These are phyloP conservation scores for Xylaria sp. DNA, from an alignment of 2,329 filamentous ascomycete genomes.

Conservation along the genomic window DNA sequence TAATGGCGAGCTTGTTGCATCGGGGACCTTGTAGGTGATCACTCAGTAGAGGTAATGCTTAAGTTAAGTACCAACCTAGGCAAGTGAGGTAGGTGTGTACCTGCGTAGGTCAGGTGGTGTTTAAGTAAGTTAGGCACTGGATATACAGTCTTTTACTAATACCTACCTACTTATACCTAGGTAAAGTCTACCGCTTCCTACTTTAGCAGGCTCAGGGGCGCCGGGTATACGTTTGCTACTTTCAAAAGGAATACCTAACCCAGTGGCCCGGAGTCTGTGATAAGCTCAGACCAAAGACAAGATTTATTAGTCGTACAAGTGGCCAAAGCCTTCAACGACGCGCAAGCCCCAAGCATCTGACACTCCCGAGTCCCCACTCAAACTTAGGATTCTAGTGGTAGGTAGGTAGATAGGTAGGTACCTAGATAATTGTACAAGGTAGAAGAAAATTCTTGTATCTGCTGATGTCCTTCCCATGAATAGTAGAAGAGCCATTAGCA, in stretches of 20 bases:
- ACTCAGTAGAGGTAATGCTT: neutral
- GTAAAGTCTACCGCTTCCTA: neutral
- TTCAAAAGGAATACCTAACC: neutral
- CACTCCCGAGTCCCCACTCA: constrained; percentile 11
- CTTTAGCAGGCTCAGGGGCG: no score
- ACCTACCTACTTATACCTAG: neutral
- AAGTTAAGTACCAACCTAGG: neutral
- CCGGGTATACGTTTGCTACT: constrained; percentile 6
- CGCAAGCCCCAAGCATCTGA: constrained; percentile 28
- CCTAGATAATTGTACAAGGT: neutral
- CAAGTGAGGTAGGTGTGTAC: no score
- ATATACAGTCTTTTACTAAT: no score
- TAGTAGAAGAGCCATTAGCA: neutral
- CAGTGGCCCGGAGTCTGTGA: neutral
- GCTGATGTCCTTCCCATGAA: neutral
- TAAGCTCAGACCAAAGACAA: neutral
- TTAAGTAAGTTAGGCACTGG: no score
- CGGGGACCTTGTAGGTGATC: neutral
- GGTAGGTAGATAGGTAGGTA: neutral
- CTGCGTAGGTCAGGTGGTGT: no score
- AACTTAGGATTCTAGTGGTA: neutral
- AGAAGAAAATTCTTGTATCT: neutral
- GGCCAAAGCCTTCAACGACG: constrained; percentile 23
- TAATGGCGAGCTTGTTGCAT: neutral
- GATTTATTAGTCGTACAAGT: constrained; percentile 8